Evolutionary conservation across 805 yeast species (phyloP), one percentile per base, ranked within the genome.

Genomic region (Groenewaldozyma salmanticensis): DNA sequence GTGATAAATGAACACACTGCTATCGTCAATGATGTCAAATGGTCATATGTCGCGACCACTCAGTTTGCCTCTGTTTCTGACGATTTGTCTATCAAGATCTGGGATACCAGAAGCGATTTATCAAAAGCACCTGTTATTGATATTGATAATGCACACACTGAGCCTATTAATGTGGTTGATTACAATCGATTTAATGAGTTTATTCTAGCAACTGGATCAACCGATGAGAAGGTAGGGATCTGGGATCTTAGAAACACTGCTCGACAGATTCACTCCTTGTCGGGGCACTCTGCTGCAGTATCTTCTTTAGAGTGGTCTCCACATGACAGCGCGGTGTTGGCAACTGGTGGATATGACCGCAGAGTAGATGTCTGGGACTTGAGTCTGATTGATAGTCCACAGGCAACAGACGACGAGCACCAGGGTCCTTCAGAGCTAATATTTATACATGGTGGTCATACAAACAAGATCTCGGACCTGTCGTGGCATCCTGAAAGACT

Each of bases 371-470:
- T 79, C 22, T 86, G 95, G 95, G 86, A 86, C 51, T 66, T 86
- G 46, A 66, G 68, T 43, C 68, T 69, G 46, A 59, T 81, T 43
- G 72, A 67, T 38, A 65, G 64, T 35, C 74, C 69, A 40, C 61
- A 65, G 18, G 79, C 71, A 49, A n/a, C n/a, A n/a, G n/a, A n/a
- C n/a, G 68, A 70, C 21, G 71, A 71, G 29, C 27, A 59, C 53
- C 74, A 72, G 46, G 75, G 77, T 6, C 94, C 88, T 49, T 90
- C 94, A 5, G 80, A 86, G 58, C 69, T 86, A 43, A 61, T 64
- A 19, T 86, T 84, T 55, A 72, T 84, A 53, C 95, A 87, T 59
- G 95, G 94, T 13, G 95, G 95, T 9, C 95, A 86, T 61, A 75
- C 87, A 2, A 75, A 74, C 37, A 68, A 77, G 40, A 69, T 86